A percentile compares a stretch with the other conserved stretches of the same genome.
Evolutionary conservation across 2,329 filamentous ascomycete species (phyloP).

Genomic region (Monilinia aucupariae): DNA sequence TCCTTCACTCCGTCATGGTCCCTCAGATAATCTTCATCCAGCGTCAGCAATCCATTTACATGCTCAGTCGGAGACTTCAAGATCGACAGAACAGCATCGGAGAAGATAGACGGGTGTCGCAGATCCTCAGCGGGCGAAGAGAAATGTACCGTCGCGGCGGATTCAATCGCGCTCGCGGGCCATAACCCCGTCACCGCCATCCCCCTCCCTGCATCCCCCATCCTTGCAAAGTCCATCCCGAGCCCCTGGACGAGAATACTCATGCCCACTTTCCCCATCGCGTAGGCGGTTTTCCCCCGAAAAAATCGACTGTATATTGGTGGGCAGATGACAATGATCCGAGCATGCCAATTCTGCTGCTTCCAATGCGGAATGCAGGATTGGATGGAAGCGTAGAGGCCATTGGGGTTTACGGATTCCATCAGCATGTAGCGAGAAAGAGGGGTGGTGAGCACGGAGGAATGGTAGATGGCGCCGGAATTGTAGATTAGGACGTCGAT

Average conservation of each 20-base stretch:
- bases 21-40: slow-evolving; percentile 78
- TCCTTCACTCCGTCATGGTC: slow-evolving; percentile 58
- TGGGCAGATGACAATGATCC: slow-evolving; percentile 74
- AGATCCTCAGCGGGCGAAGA: slow-evolving; percentile 48
- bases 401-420: slow-evolving; percentile 69
- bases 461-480: slow-evolving; percentile 81
- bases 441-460: slow-evolving; percentile 65
- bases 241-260: slow-evolving; percentile 74
- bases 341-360: slow-evolving; percentile 47
- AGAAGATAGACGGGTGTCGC: slow-evolving; percentile 69
- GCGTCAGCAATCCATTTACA: slow-evolving; percentile 66
- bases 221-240: slow-evolving; percentile 70
- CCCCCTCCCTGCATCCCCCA: slow-evolving; percentile 49
- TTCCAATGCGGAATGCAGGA: slow-evolving; percentile 62
- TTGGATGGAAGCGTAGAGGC: slow-evolving; percentile 68
- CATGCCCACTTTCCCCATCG: slow-evolving; percentile 75
- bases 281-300: slow-evolving; percentile 79
- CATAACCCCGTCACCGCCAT: slow-evolving; percentile 81
- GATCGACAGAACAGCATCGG: slow-evolving; percentile 71
- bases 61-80: slow-evolving; percentile 51
- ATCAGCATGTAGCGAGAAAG: slow-evolving; percentile 73
- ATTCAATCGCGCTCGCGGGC: slow-evolving; percentile 74
- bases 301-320: slow-evolving; percentile 85
- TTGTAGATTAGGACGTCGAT: slow-evolving; percentile 79
- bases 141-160: slow-evolving; percentile 56